Evolutionary conservation across 768 basidiomycete species (phyloP).

Genomic region (Termitomyces sp.): DNA sequence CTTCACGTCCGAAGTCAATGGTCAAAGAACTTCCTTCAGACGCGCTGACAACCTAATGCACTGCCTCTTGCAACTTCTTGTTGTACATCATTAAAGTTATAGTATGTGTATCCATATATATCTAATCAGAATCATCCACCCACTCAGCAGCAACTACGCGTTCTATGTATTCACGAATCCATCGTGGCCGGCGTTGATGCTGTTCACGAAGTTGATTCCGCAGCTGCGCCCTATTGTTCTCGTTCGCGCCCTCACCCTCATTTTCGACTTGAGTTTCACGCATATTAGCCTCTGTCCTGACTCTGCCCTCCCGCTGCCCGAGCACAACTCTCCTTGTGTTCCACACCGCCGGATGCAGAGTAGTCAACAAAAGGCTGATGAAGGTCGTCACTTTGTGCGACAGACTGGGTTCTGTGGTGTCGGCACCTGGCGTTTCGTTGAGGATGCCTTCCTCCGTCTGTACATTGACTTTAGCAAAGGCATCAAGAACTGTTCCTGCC

Average conservation of each 20-base stretch:
- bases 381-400: constrained; percentile 50
- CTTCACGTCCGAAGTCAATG: not conserved
- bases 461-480: constrained; percentile 54
- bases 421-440: constrained; percentile 20
- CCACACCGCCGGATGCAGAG: constrained; percentile 72
- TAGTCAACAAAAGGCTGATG: constrained; percentile 48
- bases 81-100: constrained; percentile 16
- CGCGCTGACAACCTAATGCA: constrained; percentile 1
- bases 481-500: constrained; percentile 35
- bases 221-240: constrained; percentile 26
- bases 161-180: constrained; percentile 62
- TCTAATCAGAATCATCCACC: constrained; percentile 58
- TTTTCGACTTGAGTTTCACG: constrained; percentile 25
- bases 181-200: constrained; percentile 47
- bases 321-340: constrained; percentile 57
- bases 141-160: constrained; percentile 62
- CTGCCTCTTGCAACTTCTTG: not conserved
- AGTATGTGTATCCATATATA: constrained; percentile 14
- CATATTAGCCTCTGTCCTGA: constrained; percentile 60
- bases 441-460: constrained; percentile 49
- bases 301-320: constrained; percentile 55
- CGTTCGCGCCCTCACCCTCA: constrained; percentile 23
- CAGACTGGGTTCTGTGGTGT: constrained; percentile 39
- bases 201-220: constrained; percentile 42
- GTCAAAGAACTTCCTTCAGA: not conserved